phyloP scores from a whole-genome alignment of 768 basidiomycete genomes.

The Mycena floridula region DNA sequence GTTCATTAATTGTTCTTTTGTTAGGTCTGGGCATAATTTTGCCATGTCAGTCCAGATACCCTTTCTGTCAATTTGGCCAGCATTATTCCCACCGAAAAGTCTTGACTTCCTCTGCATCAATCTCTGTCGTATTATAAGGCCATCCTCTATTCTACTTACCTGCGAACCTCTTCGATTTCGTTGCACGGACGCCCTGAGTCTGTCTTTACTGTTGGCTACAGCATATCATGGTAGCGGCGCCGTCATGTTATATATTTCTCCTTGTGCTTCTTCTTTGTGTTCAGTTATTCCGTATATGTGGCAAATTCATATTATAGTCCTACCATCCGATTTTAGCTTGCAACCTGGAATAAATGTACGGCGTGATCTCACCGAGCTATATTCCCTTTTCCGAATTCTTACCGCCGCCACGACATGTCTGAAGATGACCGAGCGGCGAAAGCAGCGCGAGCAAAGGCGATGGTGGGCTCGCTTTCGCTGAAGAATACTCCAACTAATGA shows the following conservation, averaged over 20 bases:
- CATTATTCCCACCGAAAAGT: constrained; percentile 12
- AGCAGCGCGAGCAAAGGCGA: constrained; percentile 76
- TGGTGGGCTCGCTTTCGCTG: constrained; percentile 42
- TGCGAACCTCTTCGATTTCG: constrained; percentile 33
- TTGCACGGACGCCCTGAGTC: constrained; percentile 51
- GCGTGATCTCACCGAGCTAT: constrained; percentile 10
- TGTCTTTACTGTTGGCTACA: constrained; percentile 48
- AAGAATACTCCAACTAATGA: background rate
- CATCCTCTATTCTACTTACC: constrained; percentile 46
- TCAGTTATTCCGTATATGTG: constrained; percentile 39
- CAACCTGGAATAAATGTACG: constrained; percentile 2
- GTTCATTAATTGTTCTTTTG: constrained; percentile 8
- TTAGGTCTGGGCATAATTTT: constrained; percentile 84
- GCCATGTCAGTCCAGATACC: constrained; percentile 6
- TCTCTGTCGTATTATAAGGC: constrained; percentile 42
- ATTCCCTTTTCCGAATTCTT: constrained; percentile 2
- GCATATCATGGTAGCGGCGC: constrained; percentile 9
- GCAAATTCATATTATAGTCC: constrained; percentile 33
- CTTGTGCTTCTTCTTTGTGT: constrained; percentile 26
- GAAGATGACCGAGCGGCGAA: constrained; percentile 79
- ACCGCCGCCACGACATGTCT: constrained; percentile 31
- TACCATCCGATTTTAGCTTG: no score
- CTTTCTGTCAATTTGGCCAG: constrained; percentile 11
- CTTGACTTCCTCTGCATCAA: constrained; percentile 18
- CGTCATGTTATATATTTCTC: constrained; percentile 32